Evolutionary conservation across 1,284 basidiomycete species (phyloP).

Genomic region (Golubevia pallescens): DNA sequence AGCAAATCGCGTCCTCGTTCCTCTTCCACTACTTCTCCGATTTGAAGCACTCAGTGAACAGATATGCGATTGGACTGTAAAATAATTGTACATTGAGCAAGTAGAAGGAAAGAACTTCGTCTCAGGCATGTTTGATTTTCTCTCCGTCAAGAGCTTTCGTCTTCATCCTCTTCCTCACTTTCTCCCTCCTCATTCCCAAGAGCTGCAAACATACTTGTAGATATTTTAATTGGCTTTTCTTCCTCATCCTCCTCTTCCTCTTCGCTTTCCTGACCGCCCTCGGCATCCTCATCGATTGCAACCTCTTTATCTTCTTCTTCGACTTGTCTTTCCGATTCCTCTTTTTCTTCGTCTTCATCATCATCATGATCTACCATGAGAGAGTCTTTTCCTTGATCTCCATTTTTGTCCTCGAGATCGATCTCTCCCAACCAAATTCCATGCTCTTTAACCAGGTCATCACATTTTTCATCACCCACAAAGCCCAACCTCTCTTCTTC

Average conservation of each 20-base stretch:
- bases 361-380: neutral
- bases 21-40: too few relatives aligned
- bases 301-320: constrained; percentile 16
- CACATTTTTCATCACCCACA: neutral
- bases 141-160: too few relatives aligned
- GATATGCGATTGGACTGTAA: too few relatives aligned
- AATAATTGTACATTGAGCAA: too few relatives aligned
- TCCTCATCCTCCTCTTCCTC: constrained; percentile 8
- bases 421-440: constrained; percentile 25
- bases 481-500: too few relatives aligned
- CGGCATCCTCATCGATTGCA: neutral
- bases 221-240: neutral
- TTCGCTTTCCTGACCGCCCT: constrained; percentile 5
- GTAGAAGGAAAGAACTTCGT: too few relatives aligned
- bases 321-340: constrained; percentile 12
- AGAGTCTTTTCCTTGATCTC: neutral
- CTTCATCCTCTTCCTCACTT: constrained; percentile 1
- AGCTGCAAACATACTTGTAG: neutral
- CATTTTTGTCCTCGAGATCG: neutral
- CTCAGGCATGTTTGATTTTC: too few relatives aligned
- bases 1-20: too few relatives aligned
- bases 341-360: constrained; percentile 9
- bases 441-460: neutral
- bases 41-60: too few relatives aligned
- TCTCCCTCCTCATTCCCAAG: neutral